phyloP scores from a whole-genome alignment of 352 stramenopile species.

The Pythium oligandrum region DNA sequence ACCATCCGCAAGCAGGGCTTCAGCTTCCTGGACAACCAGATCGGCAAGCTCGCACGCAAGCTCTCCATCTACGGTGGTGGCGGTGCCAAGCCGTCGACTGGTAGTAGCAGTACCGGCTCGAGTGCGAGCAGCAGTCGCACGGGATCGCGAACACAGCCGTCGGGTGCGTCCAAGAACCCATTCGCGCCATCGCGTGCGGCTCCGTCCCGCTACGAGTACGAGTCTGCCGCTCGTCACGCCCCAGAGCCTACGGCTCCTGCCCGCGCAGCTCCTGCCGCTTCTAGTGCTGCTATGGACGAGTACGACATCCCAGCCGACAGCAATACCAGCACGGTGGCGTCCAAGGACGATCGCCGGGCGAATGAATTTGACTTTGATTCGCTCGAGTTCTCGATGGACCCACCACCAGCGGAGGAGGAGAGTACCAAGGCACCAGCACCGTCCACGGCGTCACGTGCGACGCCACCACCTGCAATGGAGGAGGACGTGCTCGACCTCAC shows the following conservation, averaged over 20 bases:
- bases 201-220: too few species aligned
- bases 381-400: conserved; percentile 40
- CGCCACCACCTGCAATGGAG: conserved; percentile 22
- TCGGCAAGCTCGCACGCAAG: conserved; percentile 61
- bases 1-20: conserved; percentile 74
- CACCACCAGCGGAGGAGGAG: conserved; percentile 9
- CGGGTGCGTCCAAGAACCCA: conserved; percentile 15
- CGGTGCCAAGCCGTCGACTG: neutral
- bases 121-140: conserved; percentile 19
- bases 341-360: conserved; percentile 13
- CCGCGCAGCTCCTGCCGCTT: neutral
- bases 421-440: conserved; percentile 9
- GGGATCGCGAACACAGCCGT: conserved; percentile 12
- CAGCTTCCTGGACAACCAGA: conserved; percentile 75
- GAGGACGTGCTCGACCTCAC: conserved; percentile 77
- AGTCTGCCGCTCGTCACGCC: conserved; percentile 10
- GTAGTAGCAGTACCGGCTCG: neutral
- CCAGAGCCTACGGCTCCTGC: conserved; percentile 7
- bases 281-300: conserved; percentile 7
- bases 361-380: conserved; percentile 59
- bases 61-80: conserved; percentile 50
- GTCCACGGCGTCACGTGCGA: conserved; percentile 12
- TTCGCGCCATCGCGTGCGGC: conserved; percentile 26
- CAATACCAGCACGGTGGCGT: conserved; percentile 17
- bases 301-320: conserved; percentile 11